phyloP scores from a whole-genome alignment of 257 asterid genomes.

The Cynanchum wilfordii region DNA sequence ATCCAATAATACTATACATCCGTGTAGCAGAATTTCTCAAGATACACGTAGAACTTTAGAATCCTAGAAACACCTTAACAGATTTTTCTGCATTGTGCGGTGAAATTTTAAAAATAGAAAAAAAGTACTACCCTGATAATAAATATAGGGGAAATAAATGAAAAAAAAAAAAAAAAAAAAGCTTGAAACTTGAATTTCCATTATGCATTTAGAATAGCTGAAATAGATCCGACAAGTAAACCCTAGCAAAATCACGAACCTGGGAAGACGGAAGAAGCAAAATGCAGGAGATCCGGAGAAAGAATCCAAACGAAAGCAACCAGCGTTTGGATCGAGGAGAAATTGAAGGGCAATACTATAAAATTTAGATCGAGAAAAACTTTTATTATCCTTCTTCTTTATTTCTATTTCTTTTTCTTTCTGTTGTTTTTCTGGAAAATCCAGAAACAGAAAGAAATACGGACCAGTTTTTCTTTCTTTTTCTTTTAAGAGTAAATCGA shows the following conservation, averaged over 20 bases:
- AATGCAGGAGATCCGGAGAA: slow-evolving; percentile 25
- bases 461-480: not conserved
- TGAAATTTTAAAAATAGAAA: not conserved
- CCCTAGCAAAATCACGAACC: slow-evolving; percentile 23
- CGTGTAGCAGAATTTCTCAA: not conserved
- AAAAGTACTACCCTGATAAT: not conserved
- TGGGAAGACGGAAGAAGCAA: slow-evolving; percentile 12
- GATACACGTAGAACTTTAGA: not conserved
- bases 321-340: slow-evolving; percentile 6
- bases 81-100: not conserved
- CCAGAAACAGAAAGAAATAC: not conserved
- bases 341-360: not conserved
- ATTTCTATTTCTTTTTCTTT: not conserved
- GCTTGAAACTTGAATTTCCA: not conserved
- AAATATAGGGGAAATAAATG: not conserved
- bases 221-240: slow-evolving; percentile 11
- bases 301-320: slow-evolving; percentile 7
- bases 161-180: not conserved
- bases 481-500: slow-evolving; percentile 33
- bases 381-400: not conserved
- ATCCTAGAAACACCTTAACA: not conserved
- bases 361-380: slow-evolving; percentile 1
- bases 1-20: not conserved
- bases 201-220: not conserved
- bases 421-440: not conserved